Percentiles rank a stretch among this genome's conserved stretches.
Conservation (phyloP, 305 asterid species). For the Fraxinus baroniana region DNA sequence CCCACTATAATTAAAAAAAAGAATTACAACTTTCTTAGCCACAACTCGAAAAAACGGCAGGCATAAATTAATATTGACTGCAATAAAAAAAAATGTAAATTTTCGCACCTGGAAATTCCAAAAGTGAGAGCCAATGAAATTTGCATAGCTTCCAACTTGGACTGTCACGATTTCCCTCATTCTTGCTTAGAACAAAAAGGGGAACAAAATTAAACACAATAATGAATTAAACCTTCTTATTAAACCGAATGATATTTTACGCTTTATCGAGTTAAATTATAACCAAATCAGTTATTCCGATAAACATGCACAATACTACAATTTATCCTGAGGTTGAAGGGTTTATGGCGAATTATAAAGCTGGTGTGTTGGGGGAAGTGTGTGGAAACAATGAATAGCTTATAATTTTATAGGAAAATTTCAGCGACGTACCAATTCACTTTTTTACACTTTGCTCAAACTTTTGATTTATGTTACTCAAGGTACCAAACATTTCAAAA, state of each 20-base stretch:
- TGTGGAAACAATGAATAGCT: not conserved
- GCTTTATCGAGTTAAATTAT: not conserved
- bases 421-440: too few relatives aligned
- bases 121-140: conserved; percentile 88
- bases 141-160: conserved; percentile 78
- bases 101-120: conserved; percentile 88
- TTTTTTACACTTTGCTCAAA: too few relatives aligned
- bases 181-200: not conserved
- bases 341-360: not conserved
- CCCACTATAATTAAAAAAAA: not conserved
- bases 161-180: conserved; percentile 79
- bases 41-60: not conserved
- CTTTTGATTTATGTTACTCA: too few relatives aligned
- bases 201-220: not conserved
- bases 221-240: not conserved
- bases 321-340: not conserved
- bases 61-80: not conserved
- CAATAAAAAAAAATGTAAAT: not conserved
- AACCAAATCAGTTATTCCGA: not conserved
- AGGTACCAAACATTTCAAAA: too few relatives aligned
- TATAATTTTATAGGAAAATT: too few relatives aligned
- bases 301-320: not conserved
- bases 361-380: not conserved
- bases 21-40: not conserved
- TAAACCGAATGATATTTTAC: not conserved